phyloP scores from a whole-genome alignment of 1,139 yeast species.

The Sugiyamaella sp. region DNA sequence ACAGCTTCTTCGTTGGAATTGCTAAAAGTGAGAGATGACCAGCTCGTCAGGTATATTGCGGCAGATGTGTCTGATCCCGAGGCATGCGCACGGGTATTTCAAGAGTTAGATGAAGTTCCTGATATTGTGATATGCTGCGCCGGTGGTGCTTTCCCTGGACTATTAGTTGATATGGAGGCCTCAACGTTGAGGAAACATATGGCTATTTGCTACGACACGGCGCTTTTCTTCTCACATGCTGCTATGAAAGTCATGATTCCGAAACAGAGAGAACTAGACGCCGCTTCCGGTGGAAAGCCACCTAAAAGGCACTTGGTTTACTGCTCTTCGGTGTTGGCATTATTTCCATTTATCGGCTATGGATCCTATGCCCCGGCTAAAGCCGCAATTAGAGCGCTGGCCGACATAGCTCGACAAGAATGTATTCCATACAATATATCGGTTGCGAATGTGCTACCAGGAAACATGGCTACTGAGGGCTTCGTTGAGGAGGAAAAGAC shows the following conservation, averaged over 20 bases:
- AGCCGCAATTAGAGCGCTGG: slow-evolving; percentile 75
- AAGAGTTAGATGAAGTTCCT: slow-evolving; percentile 47
- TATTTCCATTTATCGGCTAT: slow-evolving; percentile 90
- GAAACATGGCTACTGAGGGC: slow-evolving; percentile 90
- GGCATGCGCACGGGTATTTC: slow-evolving; percentile 51
- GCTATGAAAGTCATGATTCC: slow-evolving; percentile 50
- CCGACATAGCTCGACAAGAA: slow-evolving; percentile 82
- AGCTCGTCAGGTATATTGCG: slow-evolving; percentile 51
- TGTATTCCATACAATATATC: slow-evolving; percentile 62
- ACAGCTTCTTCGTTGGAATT: slow-evolving; percentile 51
- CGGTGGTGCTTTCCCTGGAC: slow-evolving; percentile 79
- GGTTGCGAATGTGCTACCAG: slow-evolving; percentile 70
- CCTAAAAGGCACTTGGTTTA: slow-evolving; percentile 62
- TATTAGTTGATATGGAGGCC: slow-evolving; percentile 68
- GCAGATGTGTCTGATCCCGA: slow-evolving; percentile 70
- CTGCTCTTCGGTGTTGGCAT: slow-evolving; percentile 80
- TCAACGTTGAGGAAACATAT: slow-evolving; percentile 64
- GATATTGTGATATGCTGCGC: slow-evolving; percentile 86
- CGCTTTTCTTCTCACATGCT: slow-evolving; percentile 69
- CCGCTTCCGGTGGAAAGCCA: slow-evolving; percentile 23
- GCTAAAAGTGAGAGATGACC: slow-evolving; percentile 36
- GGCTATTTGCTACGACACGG: slow-evolving; percentile 69
- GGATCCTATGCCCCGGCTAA: slow-evolving; percentile 88
- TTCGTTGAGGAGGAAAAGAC: slow-evolving; percentile 76
- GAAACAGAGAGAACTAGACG: slow-evolving; percentile 21